These are phyloP conservation scores for Paramecium biaurelia DNA, from an alignment of 73 alveolate species.

Conservation along the genomic window DNA sequence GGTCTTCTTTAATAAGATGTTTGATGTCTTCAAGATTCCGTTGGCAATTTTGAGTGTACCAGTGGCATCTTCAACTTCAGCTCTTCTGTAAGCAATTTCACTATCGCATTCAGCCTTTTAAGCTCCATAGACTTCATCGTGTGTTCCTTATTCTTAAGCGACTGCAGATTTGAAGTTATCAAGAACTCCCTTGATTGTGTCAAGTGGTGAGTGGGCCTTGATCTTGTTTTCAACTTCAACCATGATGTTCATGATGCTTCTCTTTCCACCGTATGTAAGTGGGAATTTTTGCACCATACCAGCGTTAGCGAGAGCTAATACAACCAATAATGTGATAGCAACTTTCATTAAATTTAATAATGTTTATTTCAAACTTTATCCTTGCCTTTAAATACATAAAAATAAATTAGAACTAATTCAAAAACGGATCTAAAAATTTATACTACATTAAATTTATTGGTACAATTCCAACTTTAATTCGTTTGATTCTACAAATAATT, in stretches of 20 bases:
- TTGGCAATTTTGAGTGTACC: conserved; percentile 33
- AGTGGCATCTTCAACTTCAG: conserved; percentile 48
- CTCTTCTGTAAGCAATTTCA: conserved; percentile 47
- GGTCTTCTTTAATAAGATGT: conserved; percentile 21
- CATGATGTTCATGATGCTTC: conserved; percentile 53
- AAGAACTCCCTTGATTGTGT: conserved; percentile 49
- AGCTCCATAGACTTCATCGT: conserved; percentile 49
- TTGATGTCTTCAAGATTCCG: conserved; percentile 52
- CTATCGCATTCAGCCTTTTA: conserved; percentile 32
- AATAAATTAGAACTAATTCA: neutral
- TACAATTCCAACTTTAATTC: neutral
- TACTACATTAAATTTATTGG: neutral
- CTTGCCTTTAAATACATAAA: neutral
- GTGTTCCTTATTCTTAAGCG: conserved; percentile 26
- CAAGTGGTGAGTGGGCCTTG: conserved; percentile 35
- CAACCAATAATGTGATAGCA: conserved; percentile 19
- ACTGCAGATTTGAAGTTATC: conserved; percentile 40
- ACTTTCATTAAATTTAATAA: neutral
- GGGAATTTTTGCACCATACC: conserved; percentile 44
- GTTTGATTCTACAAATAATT: neutral
- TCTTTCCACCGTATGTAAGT: conserved; percentile 25
- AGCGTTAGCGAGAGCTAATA: conserved; percentile 47
- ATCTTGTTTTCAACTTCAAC: conserved; percentile 45
- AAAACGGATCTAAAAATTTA: neutral
- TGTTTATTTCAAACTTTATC: neutral